Percentiles rank a stretch among this genome's conserved stretches.
Conservation (phyloP, 106 monocot species). For the Ottelia alismoides region DNA sequence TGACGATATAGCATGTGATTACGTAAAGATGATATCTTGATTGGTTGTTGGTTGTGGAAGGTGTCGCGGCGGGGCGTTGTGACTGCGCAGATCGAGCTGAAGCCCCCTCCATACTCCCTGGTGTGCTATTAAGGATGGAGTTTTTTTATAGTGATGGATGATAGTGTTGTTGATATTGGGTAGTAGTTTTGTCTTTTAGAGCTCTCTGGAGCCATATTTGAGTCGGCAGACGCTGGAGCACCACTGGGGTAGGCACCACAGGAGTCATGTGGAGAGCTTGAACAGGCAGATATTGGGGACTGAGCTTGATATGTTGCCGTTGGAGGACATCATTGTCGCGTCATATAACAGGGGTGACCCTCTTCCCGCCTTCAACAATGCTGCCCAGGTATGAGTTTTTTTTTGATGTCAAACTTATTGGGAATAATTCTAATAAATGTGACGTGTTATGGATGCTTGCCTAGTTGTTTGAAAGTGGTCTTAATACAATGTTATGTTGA, state of each 20-base stretch:
- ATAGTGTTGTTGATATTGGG: too few species aligned
- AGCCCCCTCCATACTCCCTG: conserved; percentile 18
- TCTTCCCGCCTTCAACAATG: conserved; percentile 66
- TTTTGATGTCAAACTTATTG: too few species aligned
- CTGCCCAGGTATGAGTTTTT: conserved; percentile 67
- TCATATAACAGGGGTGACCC: conserved; percentile 66
- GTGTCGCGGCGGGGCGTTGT: conserved; percentile 1
- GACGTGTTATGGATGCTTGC: too few species aligned
- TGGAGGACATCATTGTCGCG: conserved; percentile 43
- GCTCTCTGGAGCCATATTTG: conserved; percentile 77
- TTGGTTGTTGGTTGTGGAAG: too few species aligned
- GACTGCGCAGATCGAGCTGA: conserved; percentile 12
- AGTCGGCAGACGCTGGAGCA: conserved; percentile 58
- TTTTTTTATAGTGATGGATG: too few species aligned
- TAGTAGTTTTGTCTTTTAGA: too few species aligned
- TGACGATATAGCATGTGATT: too few species aligned
- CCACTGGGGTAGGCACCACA: conserved; percentile 81
- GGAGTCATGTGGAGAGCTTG: conserved; percentile 52
- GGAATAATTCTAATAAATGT: too few species aligned
- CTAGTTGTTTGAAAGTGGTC: too few species aligned
- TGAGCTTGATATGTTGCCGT: conserved; percentile 30
- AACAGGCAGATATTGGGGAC: conserved; percentile 56
- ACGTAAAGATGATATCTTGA: too few species aligned
- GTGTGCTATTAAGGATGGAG: too few species aligned
- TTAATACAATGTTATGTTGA: too few species aligned